A percentile compares a stretch with the other conserved stretches of the same genome.
Conservation (phyloP, 1,139 yeast species). For the Scheffersomyces stambukii region DNA sequence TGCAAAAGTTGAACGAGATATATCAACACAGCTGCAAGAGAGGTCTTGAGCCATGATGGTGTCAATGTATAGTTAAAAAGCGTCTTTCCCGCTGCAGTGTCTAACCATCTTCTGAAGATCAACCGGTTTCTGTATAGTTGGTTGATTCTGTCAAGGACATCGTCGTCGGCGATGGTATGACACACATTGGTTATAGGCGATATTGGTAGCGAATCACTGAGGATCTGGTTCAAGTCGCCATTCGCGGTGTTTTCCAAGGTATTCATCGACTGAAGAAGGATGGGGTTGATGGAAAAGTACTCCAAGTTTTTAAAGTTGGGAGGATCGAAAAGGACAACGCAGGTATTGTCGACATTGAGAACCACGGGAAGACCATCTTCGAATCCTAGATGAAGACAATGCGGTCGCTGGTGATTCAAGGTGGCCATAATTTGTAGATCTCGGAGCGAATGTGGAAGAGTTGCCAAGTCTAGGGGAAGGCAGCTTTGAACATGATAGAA, state of each 20-base stretch:
- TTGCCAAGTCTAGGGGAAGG: slow-evolving; percentile 3
- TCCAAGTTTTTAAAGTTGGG: slow-evolving; percentile 75
- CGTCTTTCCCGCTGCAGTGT: not conserved
- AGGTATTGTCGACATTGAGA: slow-evolving; percentile 12
- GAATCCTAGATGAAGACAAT: slow-evolving; percentile 9
- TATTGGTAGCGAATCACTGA: slow-evolving; percentile 5
- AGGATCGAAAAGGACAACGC: slow-evolving; percentile 60
- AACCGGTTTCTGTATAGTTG: slow-evolving; percentile 22
- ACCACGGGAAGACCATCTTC: not conserved
- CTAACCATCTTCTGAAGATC: slow-evolving; percentile 7
- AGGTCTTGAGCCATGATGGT: not conserved
- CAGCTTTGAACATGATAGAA: slow-evolving; percentile 14
- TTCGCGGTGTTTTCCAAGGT: too few species aligned
- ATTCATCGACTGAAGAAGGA: slow-evolving; percentile 57
- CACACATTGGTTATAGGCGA: slow-evolving; percentile 5
- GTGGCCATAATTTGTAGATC: slow-evolving; percentile 20
- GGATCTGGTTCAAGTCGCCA: slow-evolving; percentile 2
- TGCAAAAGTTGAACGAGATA: slow-evolving; percentile 16
- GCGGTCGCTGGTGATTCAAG: slow-evolving; percentile 9
- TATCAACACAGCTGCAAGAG: slow-evolving; percentile 5
- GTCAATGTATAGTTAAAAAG: not conserved
- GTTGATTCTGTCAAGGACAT: slow-evolving; percentile 31
- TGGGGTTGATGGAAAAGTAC: slow-evolving; percentile 73
- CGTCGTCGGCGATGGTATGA: slow-evolving; percentile 21
- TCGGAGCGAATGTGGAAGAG: slow-evolving; percentile 10